These are phyloP conservation scores for Thelephora terrestris DNA, from an alignment of 1,284 basidiomycete species.

Conservation along the genomic window DNA sequence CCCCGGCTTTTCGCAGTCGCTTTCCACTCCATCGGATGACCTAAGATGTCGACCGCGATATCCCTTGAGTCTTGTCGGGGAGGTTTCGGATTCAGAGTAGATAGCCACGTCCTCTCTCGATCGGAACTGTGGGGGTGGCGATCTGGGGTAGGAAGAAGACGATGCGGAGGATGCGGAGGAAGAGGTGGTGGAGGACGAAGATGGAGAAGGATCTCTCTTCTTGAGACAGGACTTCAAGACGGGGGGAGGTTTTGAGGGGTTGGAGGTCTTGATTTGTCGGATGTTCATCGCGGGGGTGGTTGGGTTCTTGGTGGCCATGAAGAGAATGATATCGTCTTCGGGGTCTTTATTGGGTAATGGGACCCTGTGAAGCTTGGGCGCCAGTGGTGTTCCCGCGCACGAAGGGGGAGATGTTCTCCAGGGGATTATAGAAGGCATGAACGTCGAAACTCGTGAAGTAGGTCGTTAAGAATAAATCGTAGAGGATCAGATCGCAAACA, in stretches of 20 bases:
- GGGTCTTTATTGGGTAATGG: constrained; percentile 21
- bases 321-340: constrained; percentile 1
- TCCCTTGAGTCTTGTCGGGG: not conserved
- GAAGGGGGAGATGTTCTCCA: constrained; percentile 10
- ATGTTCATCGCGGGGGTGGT: constrained; percentile 6
- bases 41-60: not conserved
- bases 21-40: not conserved
- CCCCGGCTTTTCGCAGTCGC: not conserved
- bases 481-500: constrained; percentile 5
- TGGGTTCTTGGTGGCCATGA: not conserved
- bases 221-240: constrained; percentile 12
- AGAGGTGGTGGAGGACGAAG: constrained; percentile 6
- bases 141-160: constrained; percentile 1
- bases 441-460: constrained; percentile 9
- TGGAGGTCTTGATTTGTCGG: constrained; percentile 1
- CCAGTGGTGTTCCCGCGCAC: constrained; percentile 17
- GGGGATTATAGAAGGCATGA: constrained; percentile 20
- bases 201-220: constrained; percentile 15
- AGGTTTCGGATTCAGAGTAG: not conserved
- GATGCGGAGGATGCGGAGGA: constrained; percentile 2
- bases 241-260: constrained; percentile 7
- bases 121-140: not conserved
- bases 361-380: constrained; percentile 19
- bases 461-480: constrained; percentile 6
- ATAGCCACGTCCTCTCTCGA: not conserved